Evolutionary conservation across 106 monocot genomes (phyloP).

Genomic region (Ottelia alismoides): DNA sequence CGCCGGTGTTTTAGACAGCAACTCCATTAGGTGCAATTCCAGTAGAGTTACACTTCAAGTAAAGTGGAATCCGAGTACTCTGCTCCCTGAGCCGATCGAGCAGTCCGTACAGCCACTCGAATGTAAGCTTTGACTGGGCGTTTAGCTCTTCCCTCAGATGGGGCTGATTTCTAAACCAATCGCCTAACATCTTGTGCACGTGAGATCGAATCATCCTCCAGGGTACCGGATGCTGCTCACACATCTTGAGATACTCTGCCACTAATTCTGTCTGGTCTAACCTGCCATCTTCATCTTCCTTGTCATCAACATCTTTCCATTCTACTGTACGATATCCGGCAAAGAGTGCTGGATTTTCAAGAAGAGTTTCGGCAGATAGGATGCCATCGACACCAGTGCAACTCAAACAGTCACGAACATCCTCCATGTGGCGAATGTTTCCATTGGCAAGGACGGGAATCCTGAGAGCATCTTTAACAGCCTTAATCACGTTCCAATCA

Average conservation of each 20-base stretch:
- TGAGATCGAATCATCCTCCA: slow-evolving; percentile 95
- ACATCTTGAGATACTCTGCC: slow-evolving; percentile 74
- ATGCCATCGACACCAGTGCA: slow-evolving; percentile 77
- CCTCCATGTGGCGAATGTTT: slow-evolving; percentile 87
- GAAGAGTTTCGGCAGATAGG: slow-evolving; percentile 92
- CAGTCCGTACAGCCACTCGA: slow-evolving; percentile 86
- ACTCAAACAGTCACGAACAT: slow-evolving; percentile 58
- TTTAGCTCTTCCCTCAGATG: slow-evolving; percentile 88
- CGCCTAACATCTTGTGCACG: slow-evolving; percentile 94
- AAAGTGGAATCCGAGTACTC: slow-evolving; percentile 46
- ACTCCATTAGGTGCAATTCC: slow-evolving; percentile 8
- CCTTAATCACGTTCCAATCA: slow-evolving; percentile 71
- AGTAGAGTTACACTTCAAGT: slow-evolving; percentile 3
- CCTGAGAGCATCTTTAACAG: slow-evolving; percentile 51
- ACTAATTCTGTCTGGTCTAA: slow-evolving; percentile 65
- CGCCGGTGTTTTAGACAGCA: background rate
- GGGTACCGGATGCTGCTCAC: slow-evolving; percentile 83
- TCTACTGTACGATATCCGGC: slow-evolving; percentile 51
- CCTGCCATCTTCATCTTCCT: slow-evolving; percentile 8
- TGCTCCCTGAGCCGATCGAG: slow-evolving; percentile 51
- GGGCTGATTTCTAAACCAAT: slow-evolving; percentile 81
- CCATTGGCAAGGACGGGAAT: slow-evolving; percentile 98
- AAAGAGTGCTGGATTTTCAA: slow-evolving; percentile 98
- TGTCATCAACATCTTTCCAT: slow-evolving; percentile 33
- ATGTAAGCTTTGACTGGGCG: slow-evolving; percentile 62